phyloP scores from a whole-genome alignment of 108 stramenopile genomes.

The Skeletonema menzelii region DNA sequence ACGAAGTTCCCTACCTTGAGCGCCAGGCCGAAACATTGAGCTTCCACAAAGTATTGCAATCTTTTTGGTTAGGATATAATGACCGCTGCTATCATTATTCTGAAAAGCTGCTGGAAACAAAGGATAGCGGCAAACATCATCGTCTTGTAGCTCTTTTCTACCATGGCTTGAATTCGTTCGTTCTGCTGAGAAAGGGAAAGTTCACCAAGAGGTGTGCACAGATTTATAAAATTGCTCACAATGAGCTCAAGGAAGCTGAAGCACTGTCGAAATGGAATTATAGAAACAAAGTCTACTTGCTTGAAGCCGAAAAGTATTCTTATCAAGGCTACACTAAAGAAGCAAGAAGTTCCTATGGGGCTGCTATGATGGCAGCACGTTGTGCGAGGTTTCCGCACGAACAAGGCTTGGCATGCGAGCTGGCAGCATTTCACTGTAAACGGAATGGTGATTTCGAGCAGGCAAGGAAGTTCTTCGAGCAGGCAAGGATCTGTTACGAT shows the following conservation, averaged over 20 bases:
- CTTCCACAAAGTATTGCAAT: conserved; percentile 9
- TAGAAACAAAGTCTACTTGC: conserved; percentile 18
- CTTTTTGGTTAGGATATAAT: conserved; percentile 22
- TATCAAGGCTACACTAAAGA: neutral
- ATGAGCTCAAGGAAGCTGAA: neutral
- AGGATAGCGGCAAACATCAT: neutral
- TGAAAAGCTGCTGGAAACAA: conserved; percentile 3
- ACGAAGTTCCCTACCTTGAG: neutral
- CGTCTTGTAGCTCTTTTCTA: neutral
- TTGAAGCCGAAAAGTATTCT: conserved; percentile 26
- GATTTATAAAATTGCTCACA: conserved; percentile 4
- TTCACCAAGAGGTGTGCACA: neutral
- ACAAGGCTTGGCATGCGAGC: conserved; percentile 29
- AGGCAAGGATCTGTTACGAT: conserved; percentile 20
- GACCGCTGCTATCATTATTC: conserved; percentile 8
- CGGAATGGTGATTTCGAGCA: neutral
- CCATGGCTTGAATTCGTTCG: conserved; percentile 10
- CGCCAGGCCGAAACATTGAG: neutral
- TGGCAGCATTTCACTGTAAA: conserved; percentile 14
- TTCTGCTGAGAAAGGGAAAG: neutral
- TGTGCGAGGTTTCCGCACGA: conserved; percentile 23
- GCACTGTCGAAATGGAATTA: conserved; percentile 25
- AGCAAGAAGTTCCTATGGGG: conserved; percentile 14
- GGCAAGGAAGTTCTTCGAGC: conserved; percentile 14
- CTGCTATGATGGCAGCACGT: conserved; percentile 12